Percentiles rank a stretch among this genome's conserved stretches.
phyloP scores from a whole-genome alignment of 371 early-diverging fungal species.

The Zopfochytrium polystomum region DNA sequence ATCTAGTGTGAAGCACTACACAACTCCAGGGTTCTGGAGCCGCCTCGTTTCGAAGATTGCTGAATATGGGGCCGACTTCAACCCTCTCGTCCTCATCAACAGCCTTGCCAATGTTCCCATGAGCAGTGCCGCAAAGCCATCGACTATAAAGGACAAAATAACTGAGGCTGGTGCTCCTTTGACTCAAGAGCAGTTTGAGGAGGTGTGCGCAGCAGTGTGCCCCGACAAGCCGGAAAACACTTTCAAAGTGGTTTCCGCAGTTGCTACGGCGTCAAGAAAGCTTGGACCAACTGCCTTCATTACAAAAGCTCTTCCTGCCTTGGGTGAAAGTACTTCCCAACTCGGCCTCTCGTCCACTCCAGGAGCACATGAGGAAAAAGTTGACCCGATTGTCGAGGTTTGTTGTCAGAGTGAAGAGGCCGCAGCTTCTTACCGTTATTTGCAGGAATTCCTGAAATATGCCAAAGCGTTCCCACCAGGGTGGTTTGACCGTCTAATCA shows the following conservation, averaged over 20 bases:
- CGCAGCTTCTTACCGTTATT: too few species aligned
- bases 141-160: not conserved
- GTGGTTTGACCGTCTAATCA: too few species aligned
- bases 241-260: constrained; percentile 10
- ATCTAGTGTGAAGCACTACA: not conserved
- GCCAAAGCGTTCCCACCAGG: too few species aligned
- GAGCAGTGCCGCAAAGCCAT: not conserved
- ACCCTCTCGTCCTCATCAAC: not conserved
- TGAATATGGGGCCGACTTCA: not conserved
- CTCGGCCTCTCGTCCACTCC: not conserved
- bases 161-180: constrained; percentile 10
- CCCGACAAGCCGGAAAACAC: constrained; percentile 11
- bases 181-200: constrained; percentile 7
- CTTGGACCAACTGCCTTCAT: constrained; percentile 17
- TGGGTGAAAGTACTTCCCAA: not conserved
- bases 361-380: not conserved
- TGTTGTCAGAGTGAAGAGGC: too few species aligned
- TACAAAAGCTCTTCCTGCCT: not conserved
- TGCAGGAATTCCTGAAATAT: too few species aligned
- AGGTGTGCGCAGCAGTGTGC: constrained; percentile 3
- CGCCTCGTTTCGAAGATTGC: not conserved
- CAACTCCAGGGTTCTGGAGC: not conserved
- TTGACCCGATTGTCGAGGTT: too few species aligned
- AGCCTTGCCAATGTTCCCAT: not conserved
- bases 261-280: constrained; percentile 17